Evolutionary conservation across 441 rosid genomes (phyloP).

Genomic region (Hura crepitans): DNA sequence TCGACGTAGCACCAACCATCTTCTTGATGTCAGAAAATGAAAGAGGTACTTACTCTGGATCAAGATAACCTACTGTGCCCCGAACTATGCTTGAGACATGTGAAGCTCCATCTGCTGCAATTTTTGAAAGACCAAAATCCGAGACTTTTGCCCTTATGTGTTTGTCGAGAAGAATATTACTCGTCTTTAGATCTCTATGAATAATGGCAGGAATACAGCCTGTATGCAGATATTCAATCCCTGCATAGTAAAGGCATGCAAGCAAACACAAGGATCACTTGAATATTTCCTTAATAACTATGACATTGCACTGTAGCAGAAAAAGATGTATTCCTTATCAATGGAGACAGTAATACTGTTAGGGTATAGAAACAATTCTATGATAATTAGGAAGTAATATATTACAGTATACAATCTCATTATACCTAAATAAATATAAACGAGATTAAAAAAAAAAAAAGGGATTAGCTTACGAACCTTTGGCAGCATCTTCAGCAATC

Average conservation of each 20-base stretch:
- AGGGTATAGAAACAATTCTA: not conserved
- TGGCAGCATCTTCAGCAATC: constrained; percentile 95
- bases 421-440: no score
- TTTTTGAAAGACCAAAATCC: constrained; percentile 90
- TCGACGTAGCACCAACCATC: constrained; percentile 1
- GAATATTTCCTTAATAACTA: not conserved
- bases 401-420: not conserved
- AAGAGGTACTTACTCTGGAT: constrained; percentile 74
- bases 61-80: constrained; percentile 95
- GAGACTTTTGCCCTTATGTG: constrained; percentile 89
- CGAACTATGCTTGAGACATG: constrained; percentile 97
- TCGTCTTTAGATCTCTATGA: constrained; percentile 89
- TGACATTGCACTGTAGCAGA: constrained; percentile 7
- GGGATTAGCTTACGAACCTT: constrained; percentile 41
- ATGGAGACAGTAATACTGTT: no score
- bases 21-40: constrained; percentile 7
- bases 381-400: no score
- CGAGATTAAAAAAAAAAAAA: not conserved
- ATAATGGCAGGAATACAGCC: constrained; percentile 97
- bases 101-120: constrained; percentile 82
- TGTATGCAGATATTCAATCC: constrained; percentile 93
- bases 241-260: constrained; percentile 33
- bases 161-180: constrained; percentile 91
- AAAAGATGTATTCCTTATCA: not conserved
- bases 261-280: constrained; percentile 1